A percentile compares a stretch with the other conserved stretches of the same genome.
Conservation (phyloP, 1,139 yeast species). For the Nematodospora anomalae region DNA sequence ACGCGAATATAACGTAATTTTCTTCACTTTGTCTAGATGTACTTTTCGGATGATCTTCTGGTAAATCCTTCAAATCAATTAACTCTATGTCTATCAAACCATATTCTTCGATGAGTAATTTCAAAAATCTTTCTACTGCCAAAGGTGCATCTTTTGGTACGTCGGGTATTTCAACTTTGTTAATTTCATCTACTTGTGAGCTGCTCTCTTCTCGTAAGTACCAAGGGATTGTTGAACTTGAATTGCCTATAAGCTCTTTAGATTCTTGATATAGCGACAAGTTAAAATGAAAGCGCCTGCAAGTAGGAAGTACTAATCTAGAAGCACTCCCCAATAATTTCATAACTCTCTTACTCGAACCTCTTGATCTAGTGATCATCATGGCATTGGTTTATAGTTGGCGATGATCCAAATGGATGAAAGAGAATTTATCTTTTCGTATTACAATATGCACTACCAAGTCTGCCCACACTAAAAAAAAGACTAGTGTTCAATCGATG, state of each 20-base stretch:
- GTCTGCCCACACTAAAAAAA: slow-evolving; percentile 1
- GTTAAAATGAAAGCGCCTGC: no score
- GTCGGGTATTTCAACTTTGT: slow-evolving; percentile 35
- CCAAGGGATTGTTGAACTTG: slow-evolving; percentile 48
- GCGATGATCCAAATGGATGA: background rate
- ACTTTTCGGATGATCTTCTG: slow-evolving; percentile 42
- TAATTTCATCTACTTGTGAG: slow-evolving; percentile 31
- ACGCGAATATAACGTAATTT: slow-evolving; percentile 61
- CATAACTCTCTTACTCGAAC: background rate
- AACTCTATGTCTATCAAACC: slow-evolving; percentile 64
- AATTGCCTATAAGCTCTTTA: no score
- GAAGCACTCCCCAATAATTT: background rate
- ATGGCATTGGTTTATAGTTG: background rate
- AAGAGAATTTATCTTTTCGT: background rate
- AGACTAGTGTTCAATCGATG: slow-evolving; percentile 3
- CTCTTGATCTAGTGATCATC: background rate
- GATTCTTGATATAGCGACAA: no score
- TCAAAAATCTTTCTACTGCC: slow-evolving; percentile 44
- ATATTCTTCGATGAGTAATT: slow-evolving; percentile 53
- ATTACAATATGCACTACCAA: background rate
- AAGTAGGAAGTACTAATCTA: no score
- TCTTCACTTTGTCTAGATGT: slow-evolving; percentile 29
- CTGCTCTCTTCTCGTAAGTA: slow-evolving; percentile 55
- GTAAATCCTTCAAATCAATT: slow-evolving; percentile 46
- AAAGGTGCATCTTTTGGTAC: slow-evolving; percentile 61